Base-by-base conservation (phyloP, 106 monocot species). In the Acorus gramineus region DNA sequence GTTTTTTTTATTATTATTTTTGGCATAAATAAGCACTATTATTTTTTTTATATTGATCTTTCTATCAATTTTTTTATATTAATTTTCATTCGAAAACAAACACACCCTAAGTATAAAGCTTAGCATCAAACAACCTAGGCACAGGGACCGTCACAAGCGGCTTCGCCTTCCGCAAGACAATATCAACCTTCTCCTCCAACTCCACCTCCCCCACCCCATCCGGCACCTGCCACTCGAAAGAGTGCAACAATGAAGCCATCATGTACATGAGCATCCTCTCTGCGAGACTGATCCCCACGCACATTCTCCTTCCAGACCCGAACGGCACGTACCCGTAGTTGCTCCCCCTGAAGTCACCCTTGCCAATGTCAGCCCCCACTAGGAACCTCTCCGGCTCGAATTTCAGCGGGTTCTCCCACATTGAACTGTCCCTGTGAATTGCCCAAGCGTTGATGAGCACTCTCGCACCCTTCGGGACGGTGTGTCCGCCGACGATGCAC, bases 171-270 rank as follows among this genome's bases (percentile, higher is more conserved):
- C 47, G 73, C 46, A 77, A 4, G 4, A 71, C 67, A 50, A 86
- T 62, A 7, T 65, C 82, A 51, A 82, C 74, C 55, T 54, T 77
- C 51, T 87, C 82, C 3, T 42, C 14, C 12, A 79, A 50, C 8
- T 87, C 77, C 2, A 77, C 11, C 44, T 28, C 28, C 60, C 72
- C 43, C 4, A 6, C 53, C 10, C 77, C 79, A 13, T 61, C 69
- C 2, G 71, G 80, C 42, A 87, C 8, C 53, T 66, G 50, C 87
- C 87, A 87, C 13, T 80, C 78, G 9, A 87, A 87, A 14, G 71
- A 70, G 42, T 83, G 87, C 44, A 87, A 59, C 50, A 87, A 47
- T 4, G 71, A 53, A 3, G 80, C 80, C 10, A 87, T 11, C 59
- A 57, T 45, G 46, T 71, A 66, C 0, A 14, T 14, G 2, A 64